Evolutionary conservation across 768 basidiomycete genomes (phyloP).

Genomic region (Astraeus odoratus): DNA sequence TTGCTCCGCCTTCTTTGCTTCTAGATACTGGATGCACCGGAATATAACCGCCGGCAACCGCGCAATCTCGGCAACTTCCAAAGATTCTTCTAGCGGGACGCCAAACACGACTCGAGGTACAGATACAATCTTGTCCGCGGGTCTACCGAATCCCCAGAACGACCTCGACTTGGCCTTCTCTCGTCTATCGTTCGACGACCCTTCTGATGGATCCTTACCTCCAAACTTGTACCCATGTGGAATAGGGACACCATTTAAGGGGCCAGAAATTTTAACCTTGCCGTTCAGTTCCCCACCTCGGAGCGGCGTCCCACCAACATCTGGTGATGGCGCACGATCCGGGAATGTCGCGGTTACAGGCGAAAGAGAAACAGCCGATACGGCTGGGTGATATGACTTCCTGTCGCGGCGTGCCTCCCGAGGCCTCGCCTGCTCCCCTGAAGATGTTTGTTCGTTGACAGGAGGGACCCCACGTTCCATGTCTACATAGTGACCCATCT

Average conservation of each 20-base stretch:
- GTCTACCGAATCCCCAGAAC: slow-evolving; percentile 89
- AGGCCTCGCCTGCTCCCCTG: slow-evolving; percentile 49
- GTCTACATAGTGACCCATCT: slow-evolving; percentile 76
- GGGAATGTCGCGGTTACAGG: slow-evolving; percentile 31
- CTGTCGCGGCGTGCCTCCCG: slow-evolving; percentile 46
- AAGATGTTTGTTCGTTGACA: slow-evolving; percentile 35
- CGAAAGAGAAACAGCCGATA: slow-evolving; percentile 43
- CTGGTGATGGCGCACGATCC: slow-evolving; percentile 37
- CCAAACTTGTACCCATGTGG: slow-evolving; percentile 91
- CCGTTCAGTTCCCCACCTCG: slow-evolving; percentile 49
- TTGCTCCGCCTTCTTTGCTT: slow-evolving; percentile 87
- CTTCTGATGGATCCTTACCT: slow-evolving; percentile 53
- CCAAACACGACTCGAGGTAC: slow-evolving; percentile 79
- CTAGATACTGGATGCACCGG: slow-evolving; percentile 91
- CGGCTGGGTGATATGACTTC: slow-evolving; percentile 59
- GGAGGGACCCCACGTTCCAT: slow-evolving; percentile 33
- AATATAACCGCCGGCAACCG: slow-evolving; percentile 92
- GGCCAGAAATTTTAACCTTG: slow-evolving; percentile 85
- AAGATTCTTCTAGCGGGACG: slow-evolving; percentile 77
- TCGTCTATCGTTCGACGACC: slow-evolving; percentile 57
- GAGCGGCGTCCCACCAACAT: slow-evolving; percentile 42
- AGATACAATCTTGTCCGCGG: slow-evolving; percentile 38
- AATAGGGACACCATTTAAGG: slow-evolving; percentile 77
- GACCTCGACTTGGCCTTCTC: slow-evolving; percentile 89
- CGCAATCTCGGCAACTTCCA: slow-evolving; percentile 84